These are phyloP conservation scores for Nemania diffusa DNA, from an alignment of 2,329 filamentous ascomycete species.

Conservation along the genomic window DNA sequence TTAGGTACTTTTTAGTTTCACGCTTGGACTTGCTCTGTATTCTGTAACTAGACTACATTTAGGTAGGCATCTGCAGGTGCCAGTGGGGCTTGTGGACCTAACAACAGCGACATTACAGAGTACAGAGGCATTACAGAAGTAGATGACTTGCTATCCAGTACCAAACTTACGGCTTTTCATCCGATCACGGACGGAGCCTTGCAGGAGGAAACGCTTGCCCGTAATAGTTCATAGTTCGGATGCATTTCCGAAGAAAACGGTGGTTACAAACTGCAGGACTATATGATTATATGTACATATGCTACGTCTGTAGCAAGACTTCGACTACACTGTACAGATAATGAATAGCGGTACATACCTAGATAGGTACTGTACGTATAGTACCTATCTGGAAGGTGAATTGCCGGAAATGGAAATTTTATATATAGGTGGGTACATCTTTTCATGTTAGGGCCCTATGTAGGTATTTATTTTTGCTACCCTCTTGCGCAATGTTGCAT, in stretches of 20 bases:
- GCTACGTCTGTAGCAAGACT: neutral
- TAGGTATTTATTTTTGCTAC: neutral
- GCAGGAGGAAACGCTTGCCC: neutral
- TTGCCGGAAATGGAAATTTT: conserved; percentile 19
- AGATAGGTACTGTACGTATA: too few relatives aligned
- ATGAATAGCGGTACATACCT: too few relatives aligned
- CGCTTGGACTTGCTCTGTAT: neutral
- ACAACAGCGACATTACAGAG: neutral
- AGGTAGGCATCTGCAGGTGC: neutral
- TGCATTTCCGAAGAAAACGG: neutral
- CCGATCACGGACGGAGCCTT: neutral
- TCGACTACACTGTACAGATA: neutral
- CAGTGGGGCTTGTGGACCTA: neutral
- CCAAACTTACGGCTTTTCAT: neutral
- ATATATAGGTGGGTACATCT: neutral
- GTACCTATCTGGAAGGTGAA: conserved; percentile 10
- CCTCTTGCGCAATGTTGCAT: neutral
- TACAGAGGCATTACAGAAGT: neutral
- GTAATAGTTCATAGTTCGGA: neutral
- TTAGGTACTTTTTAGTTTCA: neutral
- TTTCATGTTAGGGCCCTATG: too few relatives aligned
- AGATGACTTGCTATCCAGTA: neutral
- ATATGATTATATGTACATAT: too few relatives aligned
- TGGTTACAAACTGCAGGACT: neutral
- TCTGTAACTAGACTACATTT: too few relatives aligned